Evolutionary conservation across 176 grass and related monocot genomes (phyloP), one percentile per base, ranked within the genome.

Genomic region (Sorghum bicolor): DNA sequence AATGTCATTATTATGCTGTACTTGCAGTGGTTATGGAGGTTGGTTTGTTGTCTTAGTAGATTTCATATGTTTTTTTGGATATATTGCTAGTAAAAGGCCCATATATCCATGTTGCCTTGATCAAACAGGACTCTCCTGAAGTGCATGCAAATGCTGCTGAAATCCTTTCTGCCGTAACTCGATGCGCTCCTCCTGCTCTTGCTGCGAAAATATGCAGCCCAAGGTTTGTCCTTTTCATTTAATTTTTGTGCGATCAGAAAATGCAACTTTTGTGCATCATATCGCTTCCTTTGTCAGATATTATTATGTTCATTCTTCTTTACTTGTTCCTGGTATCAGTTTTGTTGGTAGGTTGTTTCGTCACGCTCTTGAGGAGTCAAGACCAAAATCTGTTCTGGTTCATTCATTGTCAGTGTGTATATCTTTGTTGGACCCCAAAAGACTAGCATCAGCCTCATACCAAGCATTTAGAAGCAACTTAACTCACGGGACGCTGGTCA

Each of bases 61-160:
- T 37, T 37, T 62, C 3, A 62, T 71, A n/a, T 63, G 3, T 76
- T 55, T 32, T 76, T 31, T 7, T 17, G 25, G 11, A 13, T 41
- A 40, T 70, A 57, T 78, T 77, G 6, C 74, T 44, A 25, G 45
- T 28, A 41, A 69, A 20, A 26, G 10, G 50, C 66, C 63, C 43
- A 85, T 63, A 31, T 63, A 45, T 67, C 64, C 81, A 52, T 81
- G 64, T 55, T 80, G 60, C 29, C 65, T 64, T 74, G 36, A 50
- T 50, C 61, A 37, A 86, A 68, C 81, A 96, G 94, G 91, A 93
- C 72, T 96, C 84, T 77, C 86, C 91, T 87, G 86, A 96, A 85
- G 94, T 93, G 37, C 94, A 96, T 91, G 88, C 94, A 39, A 96
- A 96, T 89, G 84, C 84, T 82, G 83, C 94, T 74, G 94, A 96